Conservation (phyloP, 805 yeast species). For the Starmera quercuum region DNA sequence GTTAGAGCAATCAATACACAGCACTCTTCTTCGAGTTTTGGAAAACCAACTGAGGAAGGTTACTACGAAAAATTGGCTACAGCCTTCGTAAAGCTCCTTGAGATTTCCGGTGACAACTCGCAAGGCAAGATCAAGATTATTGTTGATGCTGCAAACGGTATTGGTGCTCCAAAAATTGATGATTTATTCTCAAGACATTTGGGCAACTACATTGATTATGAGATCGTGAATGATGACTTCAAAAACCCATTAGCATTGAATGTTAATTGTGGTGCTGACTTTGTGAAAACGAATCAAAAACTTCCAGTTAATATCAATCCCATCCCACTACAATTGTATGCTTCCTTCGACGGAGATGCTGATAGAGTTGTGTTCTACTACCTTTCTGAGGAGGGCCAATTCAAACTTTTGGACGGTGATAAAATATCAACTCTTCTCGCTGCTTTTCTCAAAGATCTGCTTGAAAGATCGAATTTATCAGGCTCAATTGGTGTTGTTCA, state of each 20-base stretch:
- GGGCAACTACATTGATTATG: slow-evolving; percentile 30
- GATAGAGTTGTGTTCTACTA: slow-evolving; percentile 86
- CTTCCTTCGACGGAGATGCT: slow-evolving; percentile 96
- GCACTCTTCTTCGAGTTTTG: slow-evolving; percentile 35
- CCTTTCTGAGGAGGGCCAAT: slow-evolving; percentile 27
- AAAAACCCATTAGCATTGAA: slow-evolving; percentile 54
- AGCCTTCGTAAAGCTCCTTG: slow-evolving; percentile 33
- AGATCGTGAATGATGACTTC: slow-evolving; percentile 49
- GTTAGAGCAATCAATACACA: slow-evolving; percentile 65
- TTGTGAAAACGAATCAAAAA: slow-evolving; percentile 80
- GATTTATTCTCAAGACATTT: slow-evolving; percentile 38
- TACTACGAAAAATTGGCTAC: slow-evolving; percentile 58
- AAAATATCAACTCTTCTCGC: slow-evolving; percentile 85
- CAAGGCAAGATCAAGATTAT: slow-evolving; percentile 36
- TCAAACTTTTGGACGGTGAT: slow-evolving; percentile 81
- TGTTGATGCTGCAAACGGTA: slow-evolving; percentile 95
- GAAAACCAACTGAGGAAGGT: slow-evolving; percentile 55
- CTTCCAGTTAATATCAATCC: slow-evolving; percentile 58
- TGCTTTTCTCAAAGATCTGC: slow-evolving; percentile 46
- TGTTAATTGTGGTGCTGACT: slow-evolving; percentile 89
- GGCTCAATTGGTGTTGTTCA: slow-evolving; percentile 76
- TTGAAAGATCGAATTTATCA: slow-evolving; percentile 34
- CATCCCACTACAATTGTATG: slow-evolving; percentile 42
- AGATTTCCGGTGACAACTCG: too few relatives aligned
- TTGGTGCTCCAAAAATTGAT: slow-evolving; percentile 73